Conservation (phyloP, 2,329 filamentous ascomycete genomes). For the Trichophyton benhamiae region DNA sequence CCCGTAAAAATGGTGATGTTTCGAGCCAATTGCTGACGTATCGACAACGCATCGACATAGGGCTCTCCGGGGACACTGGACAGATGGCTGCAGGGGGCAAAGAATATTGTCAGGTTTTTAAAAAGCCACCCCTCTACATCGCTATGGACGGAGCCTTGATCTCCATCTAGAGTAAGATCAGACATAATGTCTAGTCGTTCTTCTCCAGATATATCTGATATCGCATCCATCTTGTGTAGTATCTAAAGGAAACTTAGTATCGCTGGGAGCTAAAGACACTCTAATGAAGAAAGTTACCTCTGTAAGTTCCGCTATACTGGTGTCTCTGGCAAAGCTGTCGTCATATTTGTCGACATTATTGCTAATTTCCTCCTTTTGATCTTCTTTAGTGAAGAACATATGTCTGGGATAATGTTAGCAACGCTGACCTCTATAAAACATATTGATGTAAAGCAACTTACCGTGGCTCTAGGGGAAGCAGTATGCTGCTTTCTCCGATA, state of each 20-base stretch:
- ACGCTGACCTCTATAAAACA: background rate
- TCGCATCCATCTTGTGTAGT: background rate
- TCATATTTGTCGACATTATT: slow-evolving; percentile 61
- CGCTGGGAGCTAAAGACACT: too few species aligned
- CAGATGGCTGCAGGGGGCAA: slow-evolving; percentile 20
- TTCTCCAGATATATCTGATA: background rate
- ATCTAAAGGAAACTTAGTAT: background rate
- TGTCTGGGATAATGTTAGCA: slow-evolving; percentile 39
- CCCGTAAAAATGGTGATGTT: slow-evolving; percentile 58
- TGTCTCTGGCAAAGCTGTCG: slow-evolving; percentile 70
- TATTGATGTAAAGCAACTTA: slow-evolving; percentile 10
- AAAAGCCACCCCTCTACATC: slow-evolving; percentile 38
- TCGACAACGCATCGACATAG: slow-evolving; percentile 5
- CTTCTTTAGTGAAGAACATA: slow-evolving; percentile 56
- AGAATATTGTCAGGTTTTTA: slow-evolving; percentile 34
- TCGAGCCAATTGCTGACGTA: slow-evolving; percentile 35
- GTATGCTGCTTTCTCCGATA: slow-evolving; percentile 40
- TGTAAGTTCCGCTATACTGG: slow-evolving; percentile 51
- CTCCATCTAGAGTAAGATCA: slow-evolving; percentile 40
- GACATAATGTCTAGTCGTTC: slow-evolving; percentile 5
- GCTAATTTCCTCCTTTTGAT: slow-evolving; percentile 42
- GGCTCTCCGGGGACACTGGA: background rate
- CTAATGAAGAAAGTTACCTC: slow-evolving; percentile 15
- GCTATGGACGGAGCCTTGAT: slow-evolving; percentile 20
- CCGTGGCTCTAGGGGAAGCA: slow-evolving; percentile 53